Base-by-base conservation (phyloP, 441 rosid species). In the Croton setiger region DNA sequence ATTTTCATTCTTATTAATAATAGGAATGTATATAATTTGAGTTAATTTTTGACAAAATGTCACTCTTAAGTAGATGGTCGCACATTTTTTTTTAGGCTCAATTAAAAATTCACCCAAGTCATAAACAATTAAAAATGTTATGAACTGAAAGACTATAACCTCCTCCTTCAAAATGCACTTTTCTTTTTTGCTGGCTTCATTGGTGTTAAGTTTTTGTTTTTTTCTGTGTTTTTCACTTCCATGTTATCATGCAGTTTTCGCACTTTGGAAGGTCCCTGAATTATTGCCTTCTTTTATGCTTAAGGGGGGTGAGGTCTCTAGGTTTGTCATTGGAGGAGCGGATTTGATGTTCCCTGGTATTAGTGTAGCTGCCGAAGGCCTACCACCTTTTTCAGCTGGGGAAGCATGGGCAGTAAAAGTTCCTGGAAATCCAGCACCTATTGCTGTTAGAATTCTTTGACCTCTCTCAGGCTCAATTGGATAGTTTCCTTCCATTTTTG, bases 291-390 rank as follows among this genome's bases (percentile, higher is more conserved):
- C 85, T 74, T 90, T 92, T 78, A 68, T 70, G 60, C 85, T 94
- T 63, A 92, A 94, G 81, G 99, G 94, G 58, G 92, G 94, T 45
- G 98, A 92, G 82, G 99, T 94, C 72, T 94, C 99, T 17, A 83
- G 87, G 58, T 94, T 72, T 81, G 74, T 94, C 60, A 78, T 94
- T 56, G 97, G 99, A 57, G 99, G 99, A 69, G 99, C 99, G 39
- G 99, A 92, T 83, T 85, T 94, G 87, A 92, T 94, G 97, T 92
- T 88, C 75, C 99, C 99, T 47, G 99, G 99, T 55, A 88, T 92
- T 68, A 82, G 64, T 72, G 73, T 94, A 51, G 85, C 87, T 55
- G 70, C 83, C 15, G 84, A 90, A 78, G 99, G 97, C 62, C 77
- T 88, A 39, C 87, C 89, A 31, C 77, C 88, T 35, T 94, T 94